Evolutionary conservation across 75 land plant genomes (phyloP), one percentile per base, ranked within the genome.

Genomic region (Picea glauca): DNA sequence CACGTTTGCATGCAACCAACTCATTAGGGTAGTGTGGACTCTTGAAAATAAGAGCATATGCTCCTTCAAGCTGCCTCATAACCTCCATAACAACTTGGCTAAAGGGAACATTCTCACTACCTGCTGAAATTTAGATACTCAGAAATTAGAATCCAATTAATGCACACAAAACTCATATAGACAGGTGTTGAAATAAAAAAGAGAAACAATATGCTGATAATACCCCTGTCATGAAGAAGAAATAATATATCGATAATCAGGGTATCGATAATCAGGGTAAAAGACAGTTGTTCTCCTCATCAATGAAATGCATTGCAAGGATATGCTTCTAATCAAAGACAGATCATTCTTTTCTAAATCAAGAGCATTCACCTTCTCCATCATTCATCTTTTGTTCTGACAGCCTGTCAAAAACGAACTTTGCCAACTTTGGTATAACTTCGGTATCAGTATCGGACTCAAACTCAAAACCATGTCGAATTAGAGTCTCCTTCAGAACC

Each of bases 51-150:
- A 96, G 93, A 2, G 99, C 99, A 92, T 94, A 96, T 13, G 99
- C 97, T 66, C 99, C 99, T 86, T 96, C 99, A 62, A 96, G 89
- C 82, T 96, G 99, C 77, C 97, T 85, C 97, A 96, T 94, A 70
- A 96, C 99, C 87, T 96, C 99, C 81, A 89, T 87, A 13, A 96
- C 95, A 81, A 96, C 96, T 78, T 96, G 91, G 81, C 90, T 89
- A 63, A 96, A 96, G 31, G 94, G 83, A 58, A 91, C 89, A 60
- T 66, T 76, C 76, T 85, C 85, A 54, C 62, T 82, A 79, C 86
- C 93, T 91, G 79, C 84, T 31, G 32, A 23, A 30, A 63, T 50
- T 63, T 15, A 63, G 30, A 31, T 63, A 63, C 30, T 26, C 56
- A 50, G 56, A 26, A 26, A 26, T 26, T 26, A 26, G 26, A 9